Evolutionary conservation across 495 filamentous ascomycete genomes (phyloP).

Genomic region (Penicillium silybi): DNA sequence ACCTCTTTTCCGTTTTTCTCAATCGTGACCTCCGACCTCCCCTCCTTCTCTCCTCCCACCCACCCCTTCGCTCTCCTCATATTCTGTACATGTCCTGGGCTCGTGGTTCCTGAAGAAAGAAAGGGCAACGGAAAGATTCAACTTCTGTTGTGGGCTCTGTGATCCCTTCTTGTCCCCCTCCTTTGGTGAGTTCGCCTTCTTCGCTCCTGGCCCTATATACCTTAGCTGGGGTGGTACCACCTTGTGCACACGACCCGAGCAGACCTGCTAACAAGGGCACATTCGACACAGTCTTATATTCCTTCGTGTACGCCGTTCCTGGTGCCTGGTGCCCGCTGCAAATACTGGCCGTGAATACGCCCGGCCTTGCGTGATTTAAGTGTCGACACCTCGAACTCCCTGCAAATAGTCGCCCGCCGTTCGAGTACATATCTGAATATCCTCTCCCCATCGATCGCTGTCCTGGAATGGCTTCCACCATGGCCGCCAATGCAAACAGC

Average conservation of each 20-base stretch:
- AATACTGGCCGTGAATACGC: conserved; percentile 18
- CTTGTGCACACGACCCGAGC: neutral
- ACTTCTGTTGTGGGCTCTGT: conserved; percentile 5
- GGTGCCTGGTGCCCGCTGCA: conserved; percentile 32
- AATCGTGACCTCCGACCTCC: neutral
- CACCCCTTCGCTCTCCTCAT: conserved; percentile 29
- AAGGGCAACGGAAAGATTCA: conserved; percentile 15
- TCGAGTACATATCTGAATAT: conserved; percentile 29
- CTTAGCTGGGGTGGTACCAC: conserved; percentile 3
- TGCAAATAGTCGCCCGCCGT: conserved; percentile 19
- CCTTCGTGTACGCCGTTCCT: conserved; percentile 29
- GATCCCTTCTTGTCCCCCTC: conserved; percentile 21
- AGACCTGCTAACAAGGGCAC: conserved; percentile 16
- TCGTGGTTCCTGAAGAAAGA: conserved; percentile 19
- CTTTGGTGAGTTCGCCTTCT: conserved; percentile 24
- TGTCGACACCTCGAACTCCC: conserved; percentile 10
- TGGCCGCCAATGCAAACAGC: conserved; percentile 35
- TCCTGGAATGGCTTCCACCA: conserved; percentile 39
- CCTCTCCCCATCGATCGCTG: conserved; percentile 10
- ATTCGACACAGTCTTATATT: conserved; percentile 21
- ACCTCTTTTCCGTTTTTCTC: conserved; percentile 28
- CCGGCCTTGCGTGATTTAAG: conserved; percentile 21
- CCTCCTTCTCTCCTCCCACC: conserved; percentile 24
- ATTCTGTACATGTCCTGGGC: conserved; percentile 36
- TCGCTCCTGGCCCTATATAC: conserved; percentile 4